phyloP scores from a whole-genome alignment of 2,329 filamentous ascomycete species.

The Fusarium drepaniforme region DNA sequence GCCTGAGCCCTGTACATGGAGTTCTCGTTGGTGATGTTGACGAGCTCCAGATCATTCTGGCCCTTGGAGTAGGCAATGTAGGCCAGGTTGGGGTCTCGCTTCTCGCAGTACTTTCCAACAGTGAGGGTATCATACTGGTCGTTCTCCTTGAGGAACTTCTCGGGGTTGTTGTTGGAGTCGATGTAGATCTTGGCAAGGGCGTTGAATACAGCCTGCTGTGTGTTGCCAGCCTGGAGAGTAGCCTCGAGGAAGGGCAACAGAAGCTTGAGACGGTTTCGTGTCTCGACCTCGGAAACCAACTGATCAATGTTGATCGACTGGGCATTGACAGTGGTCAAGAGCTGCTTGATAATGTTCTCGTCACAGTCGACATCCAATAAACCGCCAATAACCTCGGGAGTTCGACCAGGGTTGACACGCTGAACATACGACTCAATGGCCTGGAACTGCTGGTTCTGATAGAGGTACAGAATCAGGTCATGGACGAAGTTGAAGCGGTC shows the following conservation, averaged over 20 bases:
- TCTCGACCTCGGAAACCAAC: constrained; percentile 94
- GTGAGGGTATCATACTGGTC: constrained; percentile 93
- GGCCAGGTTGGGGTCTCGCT: constrained; percentile 94
- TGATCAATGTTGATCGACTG: constrained; percentile 92
- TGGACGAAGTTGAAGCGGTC: constrained; percentile 99
- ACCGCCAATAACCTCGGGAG: constrained; percentile 92
- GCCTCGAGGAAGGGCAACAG: constrained; percentile 96
- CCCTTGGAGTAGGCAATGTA: constrained; percentile 97
- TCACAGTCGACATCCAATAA: constrained; percentile 97
- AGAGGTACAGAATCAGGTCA: constrained; percentile 94
- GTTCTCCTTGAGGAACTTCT: constrained; percentile 97
- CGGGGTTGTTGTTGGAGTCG: constrained; percentile 97
- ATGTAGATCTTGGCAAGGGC: constrained; percentile 99
- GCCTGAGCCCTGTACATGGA: constrained; percentile 99
- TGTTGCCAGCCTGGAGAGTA: constrained; percentile 88
- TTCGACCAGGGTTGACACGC: constrained; percentile 91
- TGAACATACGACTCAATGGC: constrained; percentile 99
- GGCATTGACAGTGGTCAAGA: constrained; percentile 87
- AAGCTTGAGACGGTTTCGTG: constrained; percentile 93
- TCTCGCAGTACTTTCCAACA: constrained; percentile 98
- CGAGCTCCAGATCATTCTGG: constrained; percentile 95
- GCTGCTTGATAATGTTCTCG: constrained; percentile 93
- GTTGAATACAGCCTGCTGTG: constrained; percentile 97
- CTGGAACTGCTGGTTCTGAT: constrained; percentile 99
- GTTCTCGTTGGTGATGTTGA: constrained; percentile 99